Evolutionary conservation across 192 early-diverging fungal species (phyloP).

Genomic region (Dissophora globulifera): DNA sequence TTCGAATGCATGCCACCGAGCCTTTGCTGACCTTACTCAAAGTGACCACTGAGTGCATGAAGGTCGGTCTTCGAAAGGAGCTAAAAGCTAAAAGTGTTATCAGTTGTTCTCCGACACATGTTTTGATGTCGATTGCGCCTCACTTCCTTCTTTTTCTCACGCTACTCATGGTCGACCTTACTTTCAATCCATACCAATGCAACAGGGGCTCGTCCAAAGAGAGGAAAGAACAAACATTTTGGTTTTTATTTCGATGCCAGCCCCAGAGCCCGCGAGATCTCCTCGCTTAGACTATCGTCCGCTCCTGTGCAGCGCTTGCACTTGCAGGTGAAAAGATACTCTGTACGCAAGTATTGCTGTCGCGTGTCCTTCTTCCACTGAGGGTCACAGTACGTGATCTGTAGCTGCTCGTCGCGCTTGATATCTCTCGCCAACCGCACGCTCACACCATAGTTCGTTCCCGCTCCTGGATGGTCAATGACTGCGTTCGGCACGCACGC

Average conservation of each 20-base stretch:
- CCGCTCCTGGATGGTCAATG: constrained; percentile 61
- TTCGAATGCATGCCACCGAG: no score
- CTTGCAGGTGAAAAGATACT: constrained; percentile 69
- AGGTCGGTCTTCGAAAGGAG: no score
- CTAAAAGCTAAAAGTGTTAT: no score
- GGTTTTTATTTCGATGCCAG: constrained; percentile 22
- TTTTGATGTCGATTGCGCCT: no score
- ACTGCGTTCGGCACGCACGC: constrained; percentile 64
- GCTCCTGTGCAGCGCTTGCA: constrained; percentile 64
- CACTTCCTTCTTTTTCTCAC: no score
- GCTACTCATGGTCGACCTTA: no score
- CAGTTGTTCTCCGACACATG: no score
- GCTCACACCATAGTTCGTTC: constrained; percentile 61
- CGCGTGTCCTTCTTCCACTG: constrained; percentile 63
- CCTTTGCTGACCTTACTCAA: no score
- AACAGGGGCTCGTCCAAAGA: no score
- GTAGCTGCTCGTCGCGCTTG: constrained; percentile 67
- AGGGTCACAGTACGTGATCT: constrained; percentile 70
- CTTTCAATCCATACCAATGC: no score
- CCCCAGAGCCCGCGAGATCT: constrained; percentile 54
- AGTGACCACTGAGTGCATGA: no score
- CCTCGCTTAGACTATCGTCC: constrained; percentile 58
- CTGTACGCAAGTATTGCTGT: constrained; percentile 60
- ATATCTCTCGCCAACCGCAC: constrained; percentile 66
- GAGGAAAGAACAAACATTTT: background rate